Base-by-base conservation (phyloP, 176 grass and related monocot species). In the Themeda triandra region DNA sequence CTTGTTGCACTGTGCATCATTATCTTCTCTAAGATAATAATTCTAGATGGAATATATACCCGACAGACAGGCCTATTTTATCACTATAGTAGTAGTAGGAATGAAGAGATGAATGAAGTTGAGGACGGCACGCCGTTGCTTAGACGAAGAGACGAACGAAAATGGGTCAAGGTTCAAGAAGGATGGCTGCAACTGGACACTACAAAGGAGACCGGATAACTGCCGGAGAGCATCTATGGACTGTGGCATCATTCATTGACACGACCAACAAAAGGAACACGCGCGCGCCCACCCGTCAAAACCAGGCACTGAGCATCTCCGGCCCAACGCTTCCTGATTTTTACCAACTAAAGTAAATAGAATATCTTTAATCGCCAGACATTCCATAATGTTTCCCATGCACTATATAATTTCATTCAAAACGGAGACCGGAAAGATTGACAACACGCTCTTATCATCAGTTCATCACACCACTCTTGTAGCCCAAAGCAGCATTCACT, bases 151-250 rank as follows among this genome's bases (percentile, higher is more conserved):
- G 49, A 6, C 51, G 53, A 33, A 6, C 1, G 7, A 80, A 68
- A 25, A 54, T 49, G 4, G 36, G 80, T 82, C 64, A 77, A 88
- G 24, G 39, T 83, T 83, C 53, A 56, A 56, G 19, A 56, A 83
- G 41, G 53, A 65, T 65, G 80, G 86, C 80, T 73, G 56, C 40
- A 78, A 31, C 74, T 42, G 32, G 54, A 51, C 53, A 59, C 21
- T 62, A 10, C 49, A 18, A 33, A 12, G 14, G 27, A 48, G 23
- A 23, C 6, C 10, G 39, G 3, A 40, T 64, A 82, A 51, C 64
- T 13, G 36, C 3, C 58, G 10, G 63, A 60, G 28, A 82, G 14
- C 49, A 24, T 24, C 56, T 24, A 60, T 59, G 53, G 53, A 10
- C 53, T 23, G n/a, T 35, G 71, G 4, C 48, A 69, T 49, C 64